phyloP scores from a whole-genome alignment of 2,329 filamentous ascomycete species.

The Talaromyces atroroseus region DNA sequence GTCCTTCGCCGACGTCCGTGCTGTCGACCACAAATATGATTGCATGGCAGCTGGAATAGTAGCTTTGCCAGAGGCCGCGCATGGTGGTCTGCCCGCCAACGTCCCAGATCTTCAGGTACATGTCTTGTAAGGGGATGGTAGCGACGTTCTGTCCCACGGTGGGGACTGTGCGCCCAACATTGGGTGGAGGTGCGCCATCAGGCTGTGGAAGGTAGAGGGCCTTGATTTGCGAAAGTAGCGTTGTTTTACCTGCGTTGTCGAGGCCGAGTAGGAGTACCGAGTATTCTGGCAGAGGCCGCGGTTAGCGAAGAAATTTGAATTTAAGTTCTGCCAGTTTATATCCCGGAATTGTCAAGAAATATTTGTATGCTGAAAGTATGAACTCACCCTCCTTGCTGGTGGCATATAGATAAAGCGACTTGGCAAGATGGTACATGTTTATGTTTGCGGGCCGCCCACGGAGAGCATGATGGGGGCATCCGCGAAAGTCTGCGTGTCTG shows the following conservation, averaged over 20 bases:
- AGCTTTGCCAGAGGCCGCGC: conserved; percentile 89
- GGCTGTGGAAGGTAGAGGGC: conserved; percentile 59
- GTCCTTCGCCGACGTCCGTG: conserved; percentile 79
- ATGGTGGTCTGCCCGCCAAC: conserved; percentile 89
- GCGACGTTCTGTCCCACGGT: conserved; percentile 97
- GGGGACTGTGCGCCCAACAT: conserved; percentile 80
- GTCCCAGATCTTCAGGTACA: conserved; percentile 99
- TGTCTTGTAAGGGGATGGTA: conserved; percentile 81
- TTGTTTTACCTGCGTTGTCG: conserved; percentile 98
- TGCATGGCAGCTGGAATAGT: conserved; percentile 89
- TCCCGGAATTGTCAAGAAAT: background rate
- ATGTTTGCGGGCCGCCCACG: conserved; percentile 11
- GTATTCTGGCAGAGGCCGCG: conserved; percentile 60
- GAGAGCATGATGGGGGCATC: conserved; percentile 12
- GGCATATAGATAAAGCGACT: conserved; percentile 88
- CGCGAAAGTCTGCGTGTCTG: background rate
- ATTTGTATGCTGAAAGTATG: background rate
- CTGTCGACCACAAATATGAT: conserved; percentile 98
- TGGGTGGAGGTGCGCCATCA: conserved; percentile 41
- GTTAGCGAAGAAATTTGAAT: background rate
- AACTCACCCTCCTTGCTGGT: conserved; percentile 87
- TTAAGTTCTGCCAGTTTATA: too few relatives aligned
- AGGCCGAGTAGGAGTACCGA: conserved; percentile 94
- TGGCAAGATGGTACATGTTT: conserved; percentile 89
- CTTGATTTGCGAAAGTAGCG: conserved; percentile 95